Percentiles rank a stretch among this genome's conserved stretches.
Conservation (phyloP, 805 yeast genomes). For the Trichomonascus vanleenenianus region DNA sequence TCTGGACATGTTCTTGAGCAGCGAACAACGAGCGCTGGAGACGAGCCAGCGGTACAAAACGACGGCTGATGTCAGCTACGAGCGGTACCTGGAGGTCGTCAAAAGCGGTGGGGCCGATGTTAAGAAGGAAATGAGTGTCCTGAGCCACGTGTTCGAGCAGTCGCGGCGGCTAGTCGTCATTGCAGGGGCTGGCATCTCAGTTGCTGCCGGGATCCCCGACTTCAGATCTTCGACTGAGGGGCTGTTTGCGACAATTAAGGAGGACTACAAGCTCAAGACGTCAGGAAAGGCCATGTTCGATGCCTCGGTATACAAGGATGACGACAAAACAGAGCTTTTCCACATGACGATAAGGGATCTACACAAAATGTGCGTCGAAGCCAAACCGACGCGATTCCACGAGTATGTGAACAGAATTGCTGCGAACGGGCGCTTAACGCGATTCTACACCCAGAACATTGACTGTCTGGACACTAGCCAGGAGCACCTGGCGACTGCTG, state of each 20-base stretch:
- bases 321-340: conserved; percentile 52
- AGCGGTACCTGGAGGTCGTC: too few species aligned
- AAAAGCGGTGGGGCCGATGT: not conserved
- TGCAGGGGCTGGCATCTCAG: conserved; percentile 89
- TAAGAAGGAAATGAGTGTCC: conserved; percentile 32
- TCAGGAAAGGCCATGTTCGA: conserved; percentile 72
- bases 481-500: conserved; percentile 38
- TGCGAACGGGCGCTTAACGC: conserved; percentile 50
- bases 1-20: too few species aligned
- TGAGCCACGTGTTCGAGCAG: conserved; percentile 45
- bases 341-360: conserved; percentile 67
- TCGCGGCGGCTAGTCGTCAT: conserved; percentile 56
- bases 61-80: too few species aligned
- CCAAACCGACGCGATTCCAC: conserved; percentile 74
- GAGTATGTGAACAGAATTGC: conserved; percentile 52
- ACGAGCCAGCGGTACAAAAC: too few species aligned
- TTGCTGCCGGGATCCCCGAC: conserved; percentile 86
- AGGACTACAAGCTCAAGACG: conserved; percentile 30
- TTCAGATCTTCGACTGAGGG: conserved; percentile 62
- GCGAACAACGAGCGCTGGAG: too few species aligned
- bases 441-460: conserved; percentile 84
- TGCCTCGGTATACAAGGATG: conserved; percentile 62
- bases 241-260: conserved; percentile 49
- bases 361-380: conserved; percentile 43
- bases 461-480: conserved; percentile 69